Percentiles rank a stretch among this genome's conserved stretches.
These are phyloP conservation scores for Ophiostoma ips DNA, from an alignment of 2,329 filamentous ascomycete genomes.

Conservation along the genomic window DNA sequence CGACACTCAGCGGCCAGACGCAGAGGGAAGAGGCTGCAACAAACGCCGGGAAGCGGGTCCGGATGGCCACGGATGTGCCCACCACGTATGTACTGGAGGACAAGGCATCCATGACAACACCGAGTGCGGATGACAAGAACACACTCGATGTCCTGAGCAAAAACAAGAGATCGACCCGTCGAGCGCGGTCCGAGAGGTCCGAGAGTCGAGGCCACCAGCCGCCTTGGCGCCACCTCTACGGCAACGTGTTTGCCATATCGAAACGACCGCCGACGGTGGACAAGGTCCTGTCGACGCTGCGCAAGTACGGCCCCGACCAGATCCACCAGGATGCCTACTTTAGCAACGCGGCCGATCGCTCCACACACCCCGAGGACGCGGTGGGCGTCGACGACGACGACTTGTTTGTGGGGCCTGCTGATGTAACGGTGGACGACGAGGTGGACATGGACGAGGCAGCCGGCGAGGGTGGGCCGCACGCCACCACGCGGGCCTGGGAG, in stretches of 20 bases:
- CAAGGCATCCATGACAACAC: background rate
- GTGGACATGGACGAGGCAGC: background rate
- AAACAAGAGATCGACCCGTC: too few species aligned
- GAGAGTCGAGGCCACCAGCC: too few species aligned
- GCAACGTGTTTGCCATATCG: background rate
- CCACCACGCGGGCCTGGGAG: slow-evolving; percentile 45
- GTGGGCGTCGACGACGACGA: background rate
- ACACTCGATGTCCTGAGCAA: background rate
- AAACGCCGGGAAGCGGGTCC: background rate
- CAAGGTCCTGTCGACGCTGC: slow-evolving; percentile 1
- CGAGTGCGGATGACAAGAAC: background rate
- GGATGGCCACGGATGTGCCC: background rate
- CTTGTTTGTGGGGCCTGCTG: background rate
- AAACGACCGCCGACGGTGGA: background rate
- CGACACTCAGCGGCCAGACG: background rate
- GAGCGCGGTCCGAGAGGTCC: too few species aligned
- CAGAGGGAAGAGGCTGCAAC: background rate
- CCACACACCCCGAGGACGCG: slow-evolving; percentile 20
- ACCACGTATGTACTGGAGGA: background rate
- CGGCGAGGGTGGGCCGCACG: background rate
- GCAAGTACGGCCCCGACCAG: slow-evolving; percentile 36
- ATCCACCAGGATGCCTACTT: slow-evolving; percentile 82
- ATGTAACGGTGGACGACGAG: background rate
- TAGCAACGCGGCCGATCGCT: slow-evolving; percentile 70
- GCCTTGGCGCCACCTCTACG: background rate